phyloP scores from a whole-genome alignment of 495 filamentous ascomycete species.

The Penicillium pulvis region DNA sequence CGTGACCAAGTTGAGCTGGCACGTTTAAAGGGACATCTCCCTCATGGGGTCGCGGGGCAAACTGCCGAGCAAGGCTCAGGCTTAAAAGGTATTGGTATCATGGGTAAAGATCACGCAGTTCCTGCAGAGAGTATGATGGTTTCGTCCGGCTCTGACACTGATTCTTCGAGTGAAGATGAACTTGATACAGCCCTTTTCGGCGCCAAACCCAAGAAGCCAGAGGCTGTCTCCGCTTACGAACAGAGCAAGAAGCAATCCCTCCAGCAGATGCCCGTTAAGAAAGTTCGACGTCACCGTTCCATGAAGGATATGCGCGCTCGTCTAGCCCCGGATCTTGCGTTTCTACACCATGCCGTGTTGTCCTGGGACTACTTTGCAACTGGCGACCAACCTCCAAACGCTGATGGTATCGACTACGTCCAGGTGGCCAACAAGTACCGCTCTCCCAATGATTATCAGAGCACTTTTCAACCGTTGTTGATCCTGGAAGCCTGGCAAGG shows the following conservation, averaged over 20 bases:
- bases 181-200: slow-evolving; percentile 64
- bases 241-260: slow-evolving; percentile 55
- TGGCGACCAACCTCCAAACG: slow-evolving; percentile 77
- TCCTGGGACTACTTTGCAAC: slow-evolving; percentile 91
- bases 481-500: slow-evolving; percentile 95
- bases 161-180: slow-evolving; percentile 71
- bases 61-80: slow-evolving; percentile 77
- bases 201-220: slow-evolving; percentile 44
- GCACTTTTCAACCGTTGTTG: slow-evolving; percentile 86
- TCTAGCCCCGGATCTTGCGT: slow-evolving; percentile 83
- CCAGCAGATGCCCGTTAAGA: slow-evolving; percentile 73
- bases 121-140: slow-evolving; percentile 87
- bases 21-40: slow-evolving; percentile 57
- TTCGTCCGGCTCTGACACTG: slow-evolving; percentile 68
- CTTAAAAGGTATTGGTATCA: slow-evolving; percentile 70
- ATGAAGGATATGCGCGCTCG: slow-evolving; percentile 92
- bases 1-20: slow-evolving; percentile 68
- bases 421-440: slow-evolving; percentile 74
- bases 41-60: slow-evolving; percentile 57
- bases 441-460: slow-evolving; percentile 76
- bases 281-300: slow-evolving; percentile 71
- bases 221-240: slow-evolving; percentile 55
- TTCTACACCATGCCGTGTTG: slow-evolving; percentile 81
- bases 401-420: slow-evolving; percentile 67
- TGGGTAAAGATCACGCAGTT: slow-evolving; percentile 75